Conservation (phyloP, 2,329 filamentous ascomycete genomes). For the Sordariomycetes sp. region DNA sequence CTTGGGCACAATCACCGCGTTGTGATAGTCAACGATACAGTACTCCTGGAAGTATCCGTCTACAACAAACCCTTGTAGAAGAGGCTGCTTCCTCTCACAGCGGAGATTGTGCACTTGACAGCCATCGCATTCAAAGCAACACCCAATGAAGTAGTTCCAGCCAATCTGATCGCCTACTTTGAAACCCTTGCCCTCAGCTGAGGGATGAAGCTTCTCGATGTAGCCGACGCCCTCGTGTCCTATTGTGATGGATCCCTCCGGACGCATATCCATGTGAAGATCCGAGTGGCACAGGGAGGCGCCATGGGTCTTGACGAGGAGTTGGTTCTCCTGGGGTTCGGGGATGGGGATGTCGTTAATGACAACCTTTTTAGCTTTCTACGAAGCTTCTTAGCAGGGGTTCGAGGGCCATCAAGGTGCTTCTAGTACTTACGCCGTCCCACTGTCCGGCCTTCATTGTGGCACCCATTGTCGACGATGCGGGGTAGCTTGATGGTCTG, state of each 20-base stretch:
- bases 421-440: conserved; percentile 8
- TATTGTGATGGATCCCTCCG: conserved; percentile 14
- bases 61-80: conserved; percentile 29
- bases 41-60: conserved; percentile 40
- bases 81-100: conserved; percentile 25
- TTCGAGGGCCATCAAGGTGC: neutral
- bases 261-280: conserved; percentile 14
- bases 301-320: conserved; percentile 23
- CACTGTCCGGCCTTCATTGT: conserved; percentile 12
- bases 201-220: conserved; percentile 25
- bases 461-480: neutral
- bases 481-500: neutral
- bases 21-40: conserved; percentile 32
- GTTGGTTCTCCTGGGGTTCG: conserved; percentile 27
- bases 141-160: conserved; percentile 33
- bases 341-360: conserved; percentile 34
- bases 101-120: conserved; percentile 32
- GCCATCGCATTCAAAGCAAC: conserved; percentile 35
- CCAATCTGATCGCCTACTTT: conserved; percentile 32
- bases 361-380: conserved; percentile 14
- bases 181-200: conserved; percentile 26
- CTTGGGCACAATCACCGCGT: conserved; percentile 19
- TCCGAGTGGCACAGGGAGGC: conserved; percentile 25
- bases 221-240: conserved; percentile 37
- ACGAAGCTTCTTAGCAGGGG: neutral